A percentile compares a stretch with the other conserved stretches of the same genome.
phyloP scores from a whole-genome alignment of 495 filamentous ascomycete genomes.

The Cladorrhinum samala region DNA sequence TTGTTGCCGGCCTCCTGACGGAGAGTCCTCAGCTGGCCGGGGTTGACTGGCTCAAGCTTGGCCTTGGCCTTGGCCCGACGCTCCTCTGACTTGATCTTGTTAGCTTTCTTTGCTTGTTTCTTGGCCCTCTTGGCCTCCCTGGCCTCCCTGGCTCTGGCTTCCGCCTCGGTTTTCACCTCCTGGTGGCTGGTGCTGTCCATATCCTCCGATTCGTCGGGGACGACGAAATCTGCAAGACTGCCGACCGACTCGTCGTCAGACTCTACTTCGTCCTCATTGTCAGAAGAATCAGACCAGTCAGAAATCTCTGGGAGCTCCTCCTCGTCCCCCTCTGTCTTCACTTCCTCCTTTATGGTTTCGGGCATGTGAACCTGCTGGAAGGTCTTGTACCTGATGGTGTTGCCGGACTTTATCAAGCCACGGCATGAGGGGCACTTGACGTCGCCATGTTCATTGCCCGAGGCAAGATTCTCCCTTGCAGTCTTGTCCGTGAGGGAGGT shows the following conservation, averaged over 20 bases:
- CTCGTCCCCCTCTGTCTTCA: background rate
- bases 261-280: constrained; percentile 26
- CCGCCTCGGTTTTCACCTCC: constrained; percentile 14
- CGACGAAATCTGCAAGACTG: background rate
- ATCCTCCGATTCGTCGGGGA: constrained; percentile 18
- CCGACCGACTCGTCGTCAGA: constrained; percentile 3
- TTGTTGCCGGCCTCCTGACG: constrained; percentile 55
- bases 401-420: constrained; percentile 53
- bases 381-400: constrained; percentile 63
- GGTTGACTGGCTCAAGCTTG: constrained; percentile 20
- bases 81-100: background rate
- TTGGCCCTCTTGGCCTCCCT: constrained; percentile 5
- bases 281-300: constrained; percentile 23
- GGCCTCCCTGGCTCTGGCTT: constrained; percentile 6
- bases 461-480: constrained; percentile 42
- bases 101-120: constrained; percentile 2
- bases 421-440: constrained; percentile 75
- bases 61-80: constrained; percentile 18
- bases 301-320: constrained; percentile 22
- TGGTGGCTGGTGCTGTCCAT: background rate
- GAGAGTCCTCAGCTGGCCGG: constrained; percentile 22
- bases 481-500: constrained; percentile 58
- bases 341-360: constrained; percentile 22
- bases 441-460: constrained; percentile 52
- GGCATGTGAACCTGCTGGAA: constrained; percentile 74